These are phyloP conservation scores for Diospyros kaki DNA, from an alignment of 148 eudicot genomes.

Conservation along the genomic window DNA sequence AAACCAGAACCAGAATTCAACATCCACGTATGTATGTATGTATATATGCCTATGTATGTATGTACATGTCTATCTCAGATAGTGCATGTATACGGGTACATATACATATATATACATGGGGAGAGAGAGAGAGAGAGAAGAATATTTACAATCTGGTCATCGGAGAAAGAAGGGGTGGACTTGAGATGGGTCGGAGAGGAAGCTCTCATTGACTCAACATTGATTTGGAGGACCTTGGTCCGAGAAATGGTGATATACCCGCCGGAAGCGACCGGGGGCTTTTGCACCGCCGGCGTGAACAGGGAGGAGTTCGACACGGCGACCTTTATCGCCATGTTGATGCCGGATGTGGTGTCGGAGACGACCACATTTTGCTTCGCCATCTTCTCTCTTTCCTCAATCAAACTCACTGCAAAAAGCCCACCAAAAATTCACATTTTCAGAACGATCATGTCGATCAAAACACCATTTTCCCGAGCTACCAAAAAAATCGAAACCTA, in stretches of 20 bases:
- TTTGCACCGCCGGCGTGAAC: slow-evolving; percentile 31
- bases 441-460: not conserved
- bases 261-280: slow-evolving; percentile 48
- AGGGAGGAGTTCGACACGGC: slow-evolving; percentile 26
- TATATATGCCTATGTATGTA: too few species aligned
- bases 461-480: not conserved
- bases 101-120: too few species aligned
- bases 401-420: slow-evolving; percentile 12
- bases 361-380: slow-evolving; percentile 47
- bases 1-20: too few species aligned
- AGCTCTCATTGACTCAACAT: slow-evolving; percentile 76
- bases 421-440: not conserved
- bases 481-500: not conserved
- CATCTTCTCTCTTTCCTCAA: slow-evolving; percentile 23
- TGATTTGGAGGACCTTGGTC: slow-evolving; percentile 45
- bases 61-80: too few species aligned
- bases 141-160: slow-evolving; percentile 29
- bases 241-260: slow-evolving; percentile 36
- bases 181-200: slow-evolving; percentile 71
- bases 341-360: slow-evolving; percentile 28
- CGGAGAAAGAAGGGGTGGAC: slow-evolving; percentile 27
- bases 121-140: not conserved
- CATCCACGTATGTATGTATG: too few species aligned
- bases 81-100: too few species aligned
- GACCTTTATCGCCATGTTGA: slow-evolving; percentile 20